Evolutionary conservation across 2,329 filamentous ascomycete genomes (phyloP).

Genomic region (Cladosporium sp.): DNA sequence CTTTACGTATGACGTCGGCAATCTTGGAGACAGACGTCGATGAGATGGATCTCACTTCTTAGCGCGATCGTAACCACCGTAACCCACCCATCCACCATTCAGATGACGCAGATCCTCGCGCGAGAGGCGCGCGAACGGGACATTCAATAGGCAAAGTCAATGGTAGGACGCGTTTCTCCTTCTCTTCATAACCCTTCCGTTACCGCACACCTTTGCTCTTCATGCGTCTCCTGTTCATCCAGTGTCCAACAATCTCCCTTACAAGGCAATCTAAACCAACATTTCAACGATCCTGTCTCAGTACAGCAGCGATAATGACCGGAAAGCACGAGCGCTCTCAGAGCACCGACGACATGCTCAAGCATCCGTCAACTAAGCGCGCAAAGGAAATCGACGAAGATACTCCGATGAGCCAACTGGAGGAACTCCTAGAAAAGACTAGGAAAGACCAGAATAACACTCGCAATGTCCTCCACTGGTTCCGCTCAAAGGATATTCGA

Average conservation of each 20-base stretch:
- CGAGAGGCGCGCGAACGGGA: neutral
- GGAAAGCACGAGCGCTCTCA: slow-evolving; percentile 11
- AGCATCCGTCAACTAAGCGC: slow-evolving; percentile 43
- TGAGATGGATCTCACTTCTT: neutral
- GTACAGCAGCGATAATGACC: neutral
- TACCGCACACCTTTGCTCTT: neutral
- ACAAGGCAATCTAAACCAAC: neutral
- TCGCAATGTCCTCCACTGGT: slow-evolving; percentile 45
- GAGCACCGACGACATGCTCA: slow-evolving; percentile 22
- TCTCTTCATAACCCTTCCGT: neutral
- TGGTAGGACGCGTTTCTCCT: neutral
- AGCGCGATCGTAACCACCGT: neutral
- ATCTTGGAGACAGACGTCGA: too few relatives aligned
- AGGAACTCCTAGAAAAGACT: slow-evolving; percentile 35
- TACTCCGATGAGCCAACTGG: slow-evolving; percentile 38
- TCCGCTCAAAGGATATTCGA: slow-evolving; percentile 46
- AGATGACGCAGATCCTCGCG: slow-evolving; percentile 4
- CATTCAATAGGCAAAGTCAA: neutral
- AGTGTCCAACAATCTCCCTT: neutral
- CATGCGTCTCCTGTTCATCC: neutral
- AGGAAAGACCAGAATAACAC: slow-evolving; percentile 31
- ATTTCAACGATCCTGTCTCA: neutral
- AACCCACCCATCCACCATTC: neutral
- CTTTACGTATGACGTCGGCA: too few relatives aligned
- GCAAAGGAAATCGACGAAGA: slow-evolving; percentile 45